A percentile compares a stretch with the other conserved stretches of the same genome.
Evolutionary conservation across 345 rosid genomes (phyloP).

Genomic region (Pseudoturritis turrita): DNA sequence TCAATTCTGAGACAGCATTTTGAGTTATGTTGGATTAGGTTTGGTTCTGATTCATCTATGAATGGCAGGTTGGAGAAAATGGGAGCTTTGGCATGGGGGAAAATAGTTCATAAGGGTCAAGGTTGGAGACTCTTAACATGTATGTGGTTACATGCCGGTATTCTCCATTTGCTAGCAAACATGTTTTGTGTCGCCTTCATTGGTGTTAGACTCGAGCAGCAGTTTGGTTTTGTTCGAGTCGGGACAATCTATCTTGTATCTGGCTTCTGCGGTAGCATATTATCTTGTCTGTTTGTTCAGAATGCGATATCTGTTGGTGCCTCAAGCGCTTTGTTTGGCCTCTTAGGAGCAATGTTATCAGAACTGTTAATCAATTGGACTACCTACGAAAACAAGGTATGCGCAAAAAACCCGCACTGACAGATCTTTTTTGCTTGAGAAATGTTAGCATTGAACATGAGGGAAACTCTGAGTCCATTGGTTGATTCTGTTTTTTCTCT

Average conservation of each 20-base stretch:
- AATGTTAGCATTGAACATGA: background rate
- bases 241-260: constrained; percentile 68
- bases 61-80: constrained; percentile 64
- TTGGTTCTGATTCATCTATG: background rate
- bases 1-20: background rate
- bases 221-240: constrained; percentile 75
- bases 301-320: constrained; percentile 91
- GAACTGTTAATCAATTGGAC: constrained; percentile 96
- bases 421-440: background rate
- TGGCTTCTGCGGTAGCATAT: constrained; percentile 77
- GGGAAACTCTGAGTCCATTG: background rate
- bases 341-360: constrained; percentile 88
- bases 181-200: constrained; percentile 73
- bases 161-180: constrained; percentile 74
- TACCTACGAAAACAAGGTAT: constrained; percentile 80
- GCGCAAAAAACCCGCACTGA: background rate
- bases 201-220: constrained; percentile 87
- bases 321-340: constrained; percentile 98
- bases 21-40: background rate
- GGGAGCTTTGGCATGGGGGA: constrained; percentile 74
- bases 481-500: background rate
- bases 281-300: constrained; percentile 62
- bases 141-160: constrained; percentile 94
- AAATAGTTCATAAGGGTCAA: constrained; percentile 59
- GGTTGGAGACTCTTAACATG: constrained; percentile 88